phyloP scores from a whole-genome alignment of 345 rosid species.

The Euphorbia lathyris region DNA sequence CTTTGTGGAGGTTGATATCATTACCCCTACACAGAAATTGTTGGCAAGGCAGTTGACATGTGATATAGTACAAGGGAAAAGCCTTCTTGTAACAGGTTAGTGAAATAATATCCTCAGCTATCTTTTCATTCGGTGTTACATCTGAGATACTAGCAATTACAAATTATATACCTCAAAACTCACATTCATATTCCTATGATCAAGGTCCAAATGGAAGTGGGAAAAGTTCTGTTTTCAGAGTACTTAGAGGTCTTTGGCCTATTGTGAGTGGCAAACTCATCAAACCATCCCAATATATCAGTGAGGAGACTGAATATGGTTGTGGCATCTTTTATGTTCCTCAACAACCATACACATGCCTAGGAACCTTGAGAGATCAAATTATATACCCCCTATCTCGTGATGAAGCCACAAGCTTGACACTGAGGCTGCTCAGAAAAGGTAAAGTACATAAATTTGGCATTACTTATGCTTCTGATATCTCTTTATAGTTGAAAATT shows the following conservation, averaged over 20 bases:
- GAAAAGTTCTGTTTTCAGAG: slow-evolving; percentile 94
- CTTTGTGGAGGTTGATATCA: slow-evolving; percentile 70
- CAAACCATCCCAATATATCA: slow-evolving; percentile 58
- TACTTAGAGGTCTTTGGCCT: slow-evolving; percentile 96
- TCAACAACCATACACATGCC: slow-evolving; percentile 90
- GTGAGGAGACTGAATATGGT: slow-evolving; percentile 53
- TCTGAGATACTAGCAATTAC: background rate
- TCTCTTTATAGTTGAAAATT: background rate
- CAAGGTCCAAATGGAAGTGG: slow-evolving; percentile 99
- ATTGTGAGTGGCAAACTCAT: slow-evolving; percentile 68
- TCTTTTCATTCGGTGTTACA: background rate
- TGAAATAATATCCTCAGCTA: slow-evolving; percentile 16
- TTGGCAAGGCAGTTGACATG: slow-evolving; percentile 85
- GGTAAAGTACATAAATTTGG: slow-evolving; percentile 43
- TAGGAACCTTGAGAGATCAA: slow-evolving; percentile 98
- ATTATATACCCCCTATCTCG: slow-evolving; percentile 91
- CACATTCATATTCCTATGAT: slow-evolving; percentile 22
- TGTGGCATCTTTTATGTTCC: slow-evolving; percentile 88
- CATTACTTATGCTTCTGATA: slow-evolving; percentile 6
- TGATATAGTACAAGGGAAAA: slow-evolving; percentile 67
- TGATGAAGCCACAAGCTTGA: slow-evolving; percentile 67
- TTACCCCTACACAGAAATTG: slow-evolving; percentile 85
- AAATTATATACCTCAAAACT: slow-evolving; percentile 20
- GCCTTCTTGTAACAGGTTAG: slow-evolving; percentile 96
- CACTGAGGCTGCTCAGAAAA: slow-evolving; percentile 41